phyloP scores from a whole-genome alignment of 1,284 basidiomycete species.

The Ceratobasidium sp. region DNA sequence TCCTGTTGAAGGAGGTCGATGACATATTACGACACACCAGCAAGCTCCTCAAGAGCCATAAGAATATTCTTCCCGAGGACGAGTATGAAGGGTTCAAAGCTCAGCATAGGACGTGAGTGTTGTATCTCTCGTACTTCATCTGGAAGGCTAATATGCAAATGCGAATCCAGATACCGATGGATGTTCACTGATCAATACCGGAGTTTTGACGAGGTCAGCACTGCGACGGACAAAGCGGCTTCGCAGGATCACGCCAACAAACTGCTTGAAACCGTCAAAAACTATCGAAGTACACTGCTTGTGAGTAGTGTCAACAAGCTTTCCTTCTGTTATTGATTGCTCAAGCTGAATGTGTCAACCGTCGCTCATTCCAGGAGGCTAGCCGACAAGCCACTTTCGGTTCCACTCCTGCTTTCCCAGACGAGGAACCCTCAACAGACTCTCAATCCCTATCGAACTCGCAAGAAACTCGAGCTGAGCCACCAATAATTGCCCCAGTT shows the following conservation, averaged over 20 bases:
- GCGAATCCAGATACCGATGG: neutral
- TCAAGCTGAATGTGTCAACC: neutral
- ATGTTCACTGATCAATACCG: neutral
- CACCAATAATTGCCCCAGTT: too few relatives aligned
- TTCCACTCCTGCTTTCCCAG: neutral
- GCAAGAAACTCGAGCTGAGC: neutral
- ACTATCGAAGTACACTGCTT: neutral
- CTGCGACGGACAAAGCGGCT: neutral
- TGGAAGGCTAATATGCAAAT: neutral
- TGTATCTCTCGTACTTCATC: too few relatives aligned
- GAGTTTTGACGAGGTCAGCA: neutral
- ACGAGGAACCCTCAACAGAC: neutral
- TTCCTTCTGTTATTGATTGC: neutral
- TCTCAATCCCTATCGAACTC: too few relatives aligned
- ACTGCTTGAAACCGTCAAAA: neutral
- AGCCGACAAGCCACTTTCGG: neutral
- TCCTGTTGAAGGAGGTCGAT: neutral
- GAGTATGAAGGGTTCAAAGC: neutral
- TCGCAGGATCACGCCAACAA: neutral
- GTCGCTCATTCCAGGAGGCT: neutral
- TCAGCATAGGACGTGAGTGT: neutral
- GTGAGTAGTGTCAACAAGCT: neutral
- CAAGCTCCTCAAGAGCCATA: neutral
- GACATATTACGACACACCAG: neutral
- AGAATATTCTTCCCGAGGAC: neutral